These are phyloP conservation scores for Xylariaceae sp. DNA, from an alignment of 2,329 filamentous ascomycete species.

Conservation along the genomic window DNA sequence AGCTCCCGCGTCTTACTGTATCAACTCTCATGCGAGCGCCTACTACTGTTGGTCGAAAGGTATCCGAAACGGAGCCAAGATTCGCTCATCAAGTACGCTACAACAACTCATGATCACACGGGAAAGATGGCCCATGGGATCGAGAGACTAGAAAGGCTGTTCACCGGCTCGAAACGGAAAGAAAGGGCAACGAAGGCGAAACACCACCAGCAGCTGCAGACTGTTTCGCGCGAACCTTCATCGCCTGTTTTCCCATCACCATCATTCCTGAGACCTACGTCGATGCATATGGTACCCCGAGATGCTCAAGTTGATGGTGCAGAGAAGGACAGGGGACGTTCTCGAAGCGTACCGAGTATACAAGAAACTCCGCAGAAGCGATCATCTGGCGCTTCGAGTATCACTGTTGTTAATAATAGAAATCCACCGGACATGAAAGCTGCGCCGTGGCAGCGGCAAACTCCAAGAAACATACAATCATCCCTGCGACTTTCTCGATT, in stretches of 20 bases:
- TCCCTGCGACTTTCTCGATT: constrained; percentile 19
- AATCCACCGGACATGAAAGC: constrained; percentile 10
- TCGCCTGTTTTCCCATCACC: constrained; percentile 28
- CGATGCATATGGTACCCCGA: constrained; percentile 53
- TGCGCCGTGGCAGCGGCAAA: constrained; percentile 8
- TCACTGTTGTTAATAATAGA: constrained; percentile 15
- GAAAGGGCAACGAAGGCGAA: constrained; percentile 24
- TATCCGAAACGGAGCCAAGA: background rate
- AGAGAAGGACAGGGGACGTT: constrained; percentile 20
- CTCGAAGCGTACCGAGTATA: constrained; percentile 24
- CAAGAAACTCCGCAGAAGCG: constrained; percentile 18
- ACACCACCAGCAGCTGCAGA: constrained; percentile 15
- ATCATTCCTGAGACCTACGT: constrained; percentile 51
- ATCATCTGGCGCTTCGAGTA: constrained; percentile 23
- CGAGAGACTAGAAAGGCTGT: constrained; percentile 48
- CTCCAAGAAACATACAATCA: constrained; percentile 1
- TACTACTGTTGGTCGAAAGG: background rate
- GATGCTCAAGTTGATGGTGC: constrained; percentile 44
- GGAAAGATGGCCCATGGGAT: constrained; percentile 46
- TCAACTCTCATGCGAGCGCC: background rate
- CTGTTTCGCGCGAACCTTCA: constrained; percentile 9
- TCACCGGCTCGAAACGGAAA: constrained; percentile 40
- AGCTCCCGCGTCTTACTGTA: too few relatives aligned
- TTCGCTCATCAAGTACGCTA: background rate
- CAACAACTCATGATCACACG: background rate